A percentile compares a stretch with the other conserved stretches of the same genome.
These are phyloP conservation scores for Nematocida parisii DNA, from an alignment of 371 early-diverging fungal species.

Conservation along the genomic window DNA sequence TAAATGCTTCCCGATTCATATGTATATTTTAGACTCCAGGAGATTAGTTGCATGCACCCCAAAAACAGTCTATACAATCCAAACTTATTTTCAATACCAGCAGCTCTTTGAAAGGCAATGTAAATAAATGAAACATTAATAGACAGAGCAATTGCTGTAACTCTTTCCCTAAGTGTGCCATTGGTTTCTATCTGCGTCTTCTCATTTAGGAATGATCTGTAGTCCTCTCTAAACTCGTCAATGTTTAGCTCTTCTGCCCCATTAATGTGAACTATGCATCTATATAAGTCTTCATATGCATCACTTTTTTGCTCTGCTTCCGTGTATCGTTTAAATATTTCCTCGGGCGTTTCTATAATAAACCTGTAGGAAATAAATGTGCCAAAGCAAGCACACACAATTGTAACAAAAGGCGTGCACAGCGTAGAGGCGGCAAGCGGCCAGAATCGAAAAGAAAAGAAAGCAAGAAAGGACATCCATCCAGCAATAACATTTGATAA, in stretches of 20 bases:
- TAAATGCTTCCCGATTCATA: background rate
- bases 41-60: slow-evolving; percentile 42
- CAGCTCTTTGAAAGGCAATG: slow-evolving; percentile 43
- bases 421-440: background rate
- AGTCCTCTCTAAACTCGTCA: slow-evolving; percentile 44
- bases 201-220: slow-evolving; percentile 28
- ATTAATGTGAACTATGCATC: slow-evolving; percentile 31
- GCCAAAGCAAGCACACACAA: slow-evolving; percentile 2
- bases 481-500: slow-evolving; percentile 11
- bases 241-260: slow-evolving; percentile 4
- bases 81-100: slow-evolving; percentile 27
- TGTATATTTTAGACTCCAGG: slow-evolving; percentile 31
- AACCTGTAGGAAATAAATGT: slow-evolving; percentile 13
- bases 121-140: slow-evolving; percentile 55
- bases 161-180: background rate
- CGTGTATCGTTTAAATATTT: slow-evolving; percentile 15
- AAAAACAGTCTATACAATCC: slow-evolving; percentile 35
- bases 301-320: slow-evolving; percentile 20
- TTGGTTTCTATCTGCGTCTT: background rate
- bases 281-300: slow-evolving; percentile 43
- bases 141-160: background rate
- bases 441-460: slow-evolving; percentile 44
- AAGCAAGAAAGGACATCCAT: slow-evolving; percentile 41
- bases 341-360: slow-evolving; percentile 57
- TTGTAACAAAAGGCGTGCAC: background rate